phyloP scores from a whole-genome alignment of 176 grass and related monocot species.

The Juncus inflexus region DNA sequence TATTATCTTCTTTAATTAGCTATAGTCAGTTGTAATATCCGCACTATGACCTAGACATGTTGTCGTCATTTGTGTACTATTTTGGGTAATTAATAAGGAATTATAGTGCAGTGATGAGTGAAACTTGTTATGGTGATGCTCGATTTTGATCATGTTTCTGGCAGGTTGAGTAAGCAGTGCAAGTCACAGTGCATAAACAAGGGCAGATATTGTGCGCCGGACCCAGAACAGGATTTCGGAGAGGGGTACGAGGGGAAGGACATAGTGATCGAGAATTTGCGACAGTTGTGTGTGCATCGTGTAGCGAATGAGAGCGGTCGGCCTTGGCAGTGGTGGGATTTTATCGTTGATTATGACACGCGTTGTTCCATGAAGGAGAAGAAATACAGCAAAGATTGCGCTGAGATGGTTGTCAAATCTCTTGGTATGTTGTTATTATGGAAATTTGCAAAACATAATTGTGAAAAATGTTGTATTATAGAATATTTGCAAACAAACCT shows the following conservation, averaged over 20 bases:
- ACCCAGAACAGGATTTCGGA: conserved; percentile 77
- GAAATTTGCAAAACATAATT: too few species aligned
- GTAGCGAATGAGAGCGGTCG: conserved; percentile 57
- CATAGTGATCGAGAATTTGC: conserved; percentile 80
- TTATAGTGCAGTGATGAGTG: too few species aligned
- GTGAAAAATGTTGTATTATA: too few species aligned
- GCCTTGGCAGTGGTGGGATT: conserved; percentile 96
- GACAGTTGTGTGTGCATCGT: conserved; percentile 88
- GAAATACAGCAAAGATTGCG: conserved; percentile 84
- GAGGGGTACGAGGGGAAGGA: conserved; percentile 84
- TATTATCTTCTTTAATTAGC: too few species aligned
- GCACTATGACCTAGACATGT: too few species aligned
- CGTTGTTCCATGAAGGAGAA: conserved; percentile 96
- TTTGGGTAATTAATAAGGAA: too few species aligned
- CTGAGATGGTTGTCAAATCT: conserved; percentile 59
- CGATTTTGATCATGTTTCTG: not conserved
- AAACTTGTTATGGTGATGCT: too few species aligned
- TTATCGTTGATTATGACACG: conserved; percentile 79
- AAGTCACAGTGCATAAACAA: conserved; percentile 88
- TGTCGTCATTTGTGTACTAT: too few species aligned
- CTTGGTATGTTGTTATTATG: conserved; percentile 36
- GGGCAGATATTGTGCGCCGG: conserved; percentile 85
- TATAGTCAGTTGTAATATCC: too few species aligned
- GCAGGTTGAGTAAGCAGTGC: conserved; percentile 49
- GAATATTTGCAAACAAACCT: too few species aligned